Percentiles rank a stretch among this genome's conserved stretches.
Conservation (phyloP, 768 basidiomycete species). For the Boletus reticuloceps region DNA sequence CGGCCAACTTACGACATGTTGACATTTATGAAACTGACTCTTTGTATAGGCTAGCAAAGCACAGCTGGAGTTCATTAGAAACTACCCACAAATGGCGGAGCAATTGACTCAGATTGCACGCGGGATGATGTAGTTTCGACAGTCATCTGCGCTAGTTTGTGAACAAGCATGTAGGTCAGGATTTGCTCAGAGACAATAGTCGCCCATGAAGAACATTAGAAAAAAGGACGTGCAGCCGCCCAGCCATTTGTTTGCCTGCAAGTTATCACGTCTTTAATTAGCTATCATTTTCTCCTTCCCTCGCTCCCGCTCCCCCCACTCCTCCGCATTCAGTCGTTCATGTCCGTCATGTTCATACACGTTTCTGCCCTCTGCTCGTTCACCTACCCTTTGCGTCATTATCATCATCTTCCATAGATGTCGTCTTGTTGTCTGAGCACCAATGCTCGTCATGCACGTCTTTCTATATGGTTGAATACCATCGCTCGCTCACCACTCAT, state of each 20-base stretch:
- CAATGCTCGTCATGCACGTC: neutral
- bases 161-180: slow-evolving; percentile 11
- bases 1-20: slow-evolving; percentile 25
- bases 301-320: too few relatives aligned
- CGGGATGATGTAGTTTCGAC: slow-evolving; percentile 31
- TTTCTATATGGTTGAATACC: slow-evolving; percentile 12
- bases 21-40: neutral
- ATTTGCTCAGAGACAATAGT: slow-evolving; percentile 16
- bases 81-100: slow-evolving; percentile 83
- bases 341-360: neutral
- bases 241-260: neutral
- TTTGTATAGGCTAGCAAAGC: slow-evolving; percentile 70
- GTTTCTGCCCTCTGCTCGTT: neutral
- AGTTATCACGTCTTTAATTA: slow-evolving; percentile 11
- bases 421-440: neutral
- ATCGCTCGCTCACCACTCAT: slow-evolving; percentile 14
- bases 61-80: slow-evolving; percentile 79
- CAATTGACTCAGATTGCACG: slow-evolving; percentile 53
- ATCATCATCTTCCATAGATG: neutral
- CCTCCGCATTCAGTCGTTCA: neutral
- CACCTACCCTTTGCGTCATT: neutral
- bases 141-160: neutral
- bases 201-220: too few relatives aligned
- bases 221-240: too few relatives aligned
- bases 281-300: neutral